Conservation (phyloP, 257 asterid genomes). For the Schizonepeta tenuifolia region DNA sequence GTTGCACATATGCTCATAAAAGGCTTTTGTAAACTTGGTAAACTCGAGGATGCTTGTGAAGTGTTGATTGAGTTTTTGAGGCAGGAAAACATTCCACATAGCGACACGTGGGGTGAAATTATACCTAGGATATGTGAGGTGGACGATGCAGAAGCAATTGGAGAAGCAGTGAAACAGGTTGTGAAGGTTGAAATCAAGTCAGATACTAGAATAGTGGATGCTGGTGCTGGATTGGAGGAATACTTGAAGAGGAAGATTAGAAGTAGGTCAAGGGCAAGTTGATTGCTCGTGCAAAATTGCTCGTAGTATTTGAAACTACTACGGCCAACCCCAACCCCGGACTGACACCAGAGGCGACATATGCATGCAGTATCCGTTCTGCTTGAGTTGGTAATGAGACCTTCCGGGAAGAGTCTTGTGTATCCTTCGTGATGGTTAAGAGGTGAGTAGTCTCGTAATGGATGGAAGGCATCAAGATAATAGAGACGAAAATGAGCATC, state of each 20-base stretch:
- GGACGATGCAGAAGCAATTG: constrained; percentile 43
- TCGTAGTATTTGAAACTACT: too few relatives aligned
- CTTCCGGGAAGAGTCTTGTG: too few relatives aligned
- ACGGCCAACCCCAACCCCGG: too few relatives aligned
- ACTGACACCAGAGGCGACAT: too few relatives aligned
- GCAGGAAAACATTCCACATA: constrained; percentile 57
- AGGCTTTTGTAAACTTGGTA: constrained; percentile 71
- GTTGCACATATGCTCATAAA: constrained; percentile 56
- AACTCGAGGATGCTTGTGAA: constrained; percentile 70
- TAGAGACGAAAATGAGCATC: too few relatives aligned
- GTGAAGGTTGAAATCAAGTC: constrained; percentile 66
- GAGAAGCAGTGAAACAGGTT: constrained; percentile 45
- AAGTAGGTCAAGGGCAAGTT: constrained; percentile 43
- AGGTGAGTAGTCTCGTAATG: too few relatives aligned
- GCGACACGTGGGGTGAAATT: constrained; percentile 73
- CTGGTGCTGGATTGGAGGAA: constrained; percentile 63
- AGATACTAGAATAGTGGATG: constrained; percentile 66
- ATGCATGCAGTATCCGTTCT: too few relatives aligned
- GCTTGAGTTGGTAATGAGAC: too few relatives aligned
- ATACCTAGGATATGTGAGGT: constrained; percentile 60
- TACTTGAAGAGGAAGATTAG: constrained; percentile 59
- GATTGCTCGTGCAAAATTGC: too few relatives aligned
- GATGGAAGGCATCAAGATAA: too few relatives aligned
- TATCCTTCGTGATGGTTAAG: too few relatives aligned
- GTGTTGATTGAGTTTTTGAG: constrained; percentile 58